These are phyloP conservation scores for Pichia thaimueangensis DNA, from an alignment of 805 yeast species.

Conservation along the genomic window DNA sequence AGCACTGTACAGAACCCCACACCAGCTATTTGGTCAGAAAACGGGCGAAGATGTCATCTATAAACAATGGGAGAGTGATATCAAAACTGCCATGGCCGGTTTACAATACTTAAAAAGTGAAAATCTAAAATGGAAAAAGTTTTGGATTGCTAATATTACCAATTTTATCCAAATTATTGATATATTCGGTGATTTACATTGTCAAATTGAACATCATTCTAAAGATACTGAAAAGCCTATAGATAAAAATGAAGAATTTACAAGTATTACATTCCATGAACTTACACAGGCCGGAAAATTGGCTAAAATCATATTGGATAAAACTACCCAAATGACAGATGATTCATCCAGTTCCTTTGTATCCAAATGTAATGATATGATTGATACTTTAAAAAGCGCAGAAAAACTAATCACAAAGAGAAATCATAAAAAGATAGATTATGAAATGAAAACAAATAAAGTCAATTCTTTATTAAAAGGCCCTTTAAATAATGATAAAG, in stretches of 20 bases:
- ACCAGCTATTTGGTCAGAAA: constrained; percentile 29
- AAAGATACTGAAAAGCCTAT: constrained; percentile 14
- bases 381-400: constrained; percentile 30
- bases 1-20: constrained; percentile 33
- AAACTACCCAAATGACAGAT: constrained; percentile 20
- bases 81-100: constrained; percentile 37
- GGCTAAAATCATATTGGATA: constrained; percentile 21
- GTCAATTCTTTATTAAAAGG: constrained; percentile 33
- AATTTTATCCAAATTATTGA: constrained; percentile 29
- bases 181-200: constrained; percentile 30
- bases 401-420: constrained; percentile 39
- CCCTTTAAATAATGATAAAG: constrained; percentile 30
- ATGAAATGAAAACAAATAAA: constrained; percentile 32
- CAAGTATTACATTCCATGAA: constrained; percentile 27
- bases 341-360: constrained; percentile 26
- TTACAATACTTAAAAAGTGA: constrained; percentile 34
- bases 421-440: constrained; percentile 37
- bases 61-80: constrained; percentile 38
- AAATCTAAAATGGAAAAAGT: constrained; percentile 23
- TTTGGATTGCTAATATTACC: constrained; percentile 29
- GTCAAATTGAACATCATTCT: constrained; percentile 17
- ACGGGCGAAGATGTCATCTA: constrained; percentile 35
- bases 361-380: constrained; percentile 35
- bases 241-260: constrained; percentile 26
- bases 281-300: constrained; percentile 25